Evolutionary conservation across 2,329 filamentous ascomycete genomes (phyloP).

Genomic region (Lithohypha guttulata): DNA sequence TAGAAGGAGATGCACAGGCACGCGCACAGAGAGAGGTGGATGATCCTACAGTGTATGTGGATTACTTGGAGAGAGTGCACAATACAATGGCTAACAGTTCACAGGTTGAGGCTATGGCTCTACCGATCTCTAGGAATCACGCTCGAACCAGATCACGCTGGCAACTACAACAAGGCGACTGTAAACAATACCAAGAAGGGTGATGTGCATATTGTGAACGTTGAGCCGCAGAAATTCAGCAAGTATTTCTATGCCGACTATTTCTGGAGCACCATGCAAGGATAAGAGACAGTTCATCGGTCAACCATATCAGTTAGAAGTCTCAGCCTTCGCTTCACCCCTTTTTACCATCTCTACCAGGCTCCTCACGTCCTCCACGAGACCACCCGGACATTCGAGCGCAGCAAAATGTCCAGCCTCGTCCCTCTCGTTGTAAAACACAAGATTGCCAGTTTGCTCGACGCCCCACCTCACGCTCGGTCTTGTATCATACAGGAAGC

Average conservation of each 20-base stretch:
- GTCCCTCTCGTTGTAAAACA: constrained; percentile 26
- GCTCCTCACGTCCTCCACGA: constrained; percentile 15
- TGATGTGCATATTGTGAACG: constrained; percentile 87
- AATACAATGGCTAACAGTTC: background rate
- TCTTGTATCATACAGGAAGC: constrained; percentile 34
- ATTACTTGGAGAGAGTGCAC: background rate
- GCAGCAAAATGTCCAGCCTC: constrained; percentile 32
- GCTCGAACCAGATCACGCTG: constrained; percentile 66
- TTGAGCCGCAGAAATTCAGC: constrained; percentile 79
- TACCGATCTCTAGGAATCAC: constrained; percentile 88
- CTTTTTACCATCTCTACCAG: too few relatives aligned
- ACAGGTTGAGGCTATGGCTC: constrained; percentile 69
- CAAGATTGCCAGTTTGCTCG: constrained; percentile 29
- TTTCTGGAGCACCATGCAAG: constrained; percentile 79
- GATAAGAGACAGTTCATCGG: constrained; percentile 12
- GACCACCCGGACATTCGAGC: constrained; percentile 19
- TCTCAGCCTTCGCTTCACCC: too few relatives aligned
- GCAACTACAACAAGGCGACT: constrained; percentile 75
- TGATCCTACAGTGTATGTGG: constrained; percentile 37
- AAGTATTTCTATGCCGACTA: constrained; percentile 90
- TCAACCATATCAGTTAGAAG: too few relatives aligned
- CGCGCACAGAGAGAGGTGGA: constrained; percentile 43
- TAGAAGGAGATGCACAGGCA: constrained; percentile 56
- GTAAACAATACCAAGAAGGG: constrained; percentile 77
- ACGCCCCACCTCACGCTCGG: constrained; percentile 30